Evolutionary conservation across 1,139 yeast species (phyloP).

Genomic region (Sugiyamaella grinbergsii): DNA sequence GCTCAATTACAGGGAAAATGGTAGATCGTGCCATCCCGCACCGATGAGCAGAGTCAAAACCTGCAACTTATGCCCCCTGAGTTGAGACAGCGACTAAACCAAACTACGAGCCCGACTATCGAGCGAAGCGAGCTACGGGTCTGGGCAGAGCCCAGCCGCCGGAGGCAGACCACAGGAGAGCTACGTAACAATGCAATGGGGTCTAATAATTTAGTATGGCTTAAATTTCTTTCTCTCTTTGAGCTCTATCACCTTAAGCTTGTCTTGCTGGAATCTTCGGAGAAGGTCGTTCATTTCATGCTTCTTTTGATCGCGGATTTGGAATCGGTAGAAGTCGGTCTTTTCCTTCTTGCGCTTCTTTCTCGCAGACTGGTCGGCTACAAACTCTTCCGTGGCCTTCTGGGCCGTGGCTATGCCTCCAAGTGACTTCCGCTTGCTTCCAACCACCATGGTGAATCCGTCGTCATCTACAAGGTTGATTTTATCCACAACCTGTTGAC

Average conservation of each 20-base stretch:
- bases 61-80: too few species aligned
- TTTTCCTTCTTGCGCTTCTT: constrained; percentile 76
- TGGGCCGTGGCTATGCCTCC: constrained; percentile 42
- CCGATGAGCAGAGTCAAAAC: too few species aligned
- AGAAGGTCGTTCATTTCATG: constrained; percentile 86
- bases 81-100: too few species aligned
- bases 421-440: constrained; percentile 74
- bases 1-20: too few species aligned
- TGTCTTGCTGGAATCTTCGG: constrained; percentile 84
- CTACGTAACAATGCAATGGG: constrained; percentile 2
- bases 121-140: too few species aligned
- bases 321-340: constrained; percentile 93
- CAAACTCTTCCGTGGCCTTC: constrained; percentile 39
- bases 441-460: constrained; percentile 89
- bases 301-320: constrained; percentile 90
- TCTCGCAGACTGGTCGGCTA: constrained; percentile 47
- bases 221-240: constrained; percentile 79
- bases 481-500: constrained; percentile 53
- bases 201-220: constrained; percentile 58
- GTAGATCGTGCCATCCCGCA: too few species aligned
- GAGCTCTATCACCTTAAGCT: constrained; percentile 76
- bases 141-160: too few species aligned
- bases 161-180: too few species aligned
- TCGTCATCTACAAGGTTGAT: constrained; percentile 71
- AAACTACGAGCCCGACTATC: too few species aligned